Base-by-base conservation (phyloP, 2,329 filamentous ascomycete species). In the Hypoxylon rubiginosum region DNA sequence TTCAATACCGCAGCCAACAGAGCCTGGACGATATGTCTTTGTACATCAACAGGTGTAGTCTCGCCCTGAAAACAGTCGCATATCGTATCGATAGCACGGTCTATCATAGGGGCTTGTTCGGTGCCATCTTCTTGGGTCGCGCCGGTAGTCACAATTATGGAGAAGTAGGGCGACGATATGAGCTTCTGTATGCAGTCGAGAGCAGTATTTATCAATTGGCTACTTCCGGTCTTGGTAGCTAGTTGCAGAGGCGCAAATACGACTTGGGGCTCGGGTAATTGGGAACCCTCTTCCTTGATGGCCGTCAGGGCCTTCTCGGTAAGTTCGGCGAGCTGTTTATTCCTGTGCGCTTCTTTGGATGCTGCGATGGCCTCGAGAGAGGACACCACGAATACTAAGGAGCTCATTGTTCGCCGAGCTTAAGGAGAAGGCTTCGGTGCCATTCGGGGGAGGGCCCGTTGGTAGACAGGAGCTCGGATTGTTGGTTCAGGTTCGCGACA, bases 41-140 rank as follows among this genome's bases (percentile, higher is more conserved):
- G 96, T 51, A 98, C 91, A 79, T 97, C 95, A 56, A 91, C 87
- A 3, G 93, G 90, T 0, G 97, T 99, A 1, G 92, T 92, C 82
- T 99, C 96, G 76, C 96, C 95, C 77, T 98, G 94, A 78, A 99
- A 99, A 79, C 96, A 99, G 77, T 98, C 95, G 84, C 96, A 99
- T 84, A 99, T 99, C 36, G 96, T 97, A 81, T 99, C 97, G 75
- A 99, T 99, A 64, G 97, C 96, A 70, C 95, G 89, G 81, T 99
- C 97, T 76, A 99, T 99, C 71, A 99, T 85, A 15, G 95, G 94
- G 3, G 91, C 84, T 43, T 83, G 83, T 57, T 79, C 79, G 64
- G 79, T 75, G 46, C 79, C 80, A 70, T 84, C 81, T 70, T 83
- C 79, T 59, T 80, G 69, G n/a, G 83, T 80, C 39, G 80, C 75